A percentile compares a stretch with the other conserved stretches of the same genome.
Evolutionary conservation across 2,329 filamentous ascomycete species (phyloP).

Genomic region (Pyrenochaeta sp.): DNA sequence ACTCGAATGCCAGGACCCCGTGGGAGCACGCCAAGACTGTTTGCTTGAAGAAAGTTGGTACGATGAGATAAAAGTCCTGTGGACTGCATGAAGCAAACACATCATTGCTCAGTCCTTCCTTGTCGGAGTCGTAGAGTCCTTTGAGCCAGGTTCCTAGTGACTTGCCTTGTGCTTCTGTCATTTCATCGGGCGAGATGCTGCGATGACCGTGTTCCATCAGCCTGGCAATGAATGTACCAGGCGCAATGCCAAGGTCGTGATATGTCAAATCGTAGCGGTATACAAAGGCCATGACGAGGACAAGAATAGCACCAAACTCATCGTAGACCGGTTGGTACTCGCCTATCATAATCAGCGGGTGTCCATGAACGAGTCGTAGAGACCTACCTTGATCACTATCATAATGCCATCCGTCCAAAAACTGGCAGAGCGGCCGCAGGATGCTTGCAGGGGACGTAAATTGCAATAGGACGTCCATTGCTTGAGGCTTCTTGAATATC

Average conservation of each 20-base stretch:
- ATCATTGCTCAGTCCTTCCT: slow-evolving; percentile 79
- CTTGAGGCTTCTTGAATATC: slow-evolving; percentile 74
- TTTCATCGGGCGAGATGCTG: slow-evolving; percentile 64
- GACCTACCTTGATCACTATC: slow-evolving; percentile 75
- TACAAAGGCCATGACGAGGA: slow-evolving; percentile 77
- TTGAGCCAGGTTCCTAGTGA: slow-evolving; percentile 78
- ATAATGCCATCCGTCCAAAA: slow-evolving; percentile 81
- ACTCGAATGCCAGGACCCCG: slow-evolving; percentile 71
- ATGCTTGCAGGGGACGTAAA: slow-evolving; percentile 76
- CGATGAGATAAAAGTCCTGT: slow-evolving; percentile 80
- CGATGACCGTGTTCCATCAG: slow-evolving; percentile 68
- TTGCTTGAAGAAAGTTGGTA: slow-evolving; percentile 78
- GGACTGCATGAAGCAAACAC: slow-evolving; percentile 82
- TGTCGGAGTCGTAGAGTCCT: slow-evolving; percentile 71
- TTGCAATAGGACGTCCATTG: slow-evolving; percentile 76
- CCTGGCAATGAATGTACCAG: slow-evolving; percentile 73
- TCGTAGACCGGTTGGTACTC: slow-evolving; percentile 88
- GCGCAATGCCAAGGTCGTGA: slow-evolving; percentile 68
- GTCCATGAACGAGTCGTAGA: not conserved
- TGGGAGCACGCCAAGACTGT: slow-evolving; percentile 74
- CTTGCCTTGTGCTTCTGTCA: slow-evolving; percentile 70
- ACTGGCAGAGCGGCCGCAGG: slow-evolving; percentile 74
- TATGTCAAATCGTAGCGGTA: slow-evolving; percentile 74
- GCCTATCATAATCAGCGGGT: slow-evolving; percentile 49
- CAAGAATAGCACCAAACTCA: slow-evolving; percentile 79